Evolutionary conservation across 129 eudicot species (phyloP).

Genomic region (Flaveria ramosissima): DNA sequence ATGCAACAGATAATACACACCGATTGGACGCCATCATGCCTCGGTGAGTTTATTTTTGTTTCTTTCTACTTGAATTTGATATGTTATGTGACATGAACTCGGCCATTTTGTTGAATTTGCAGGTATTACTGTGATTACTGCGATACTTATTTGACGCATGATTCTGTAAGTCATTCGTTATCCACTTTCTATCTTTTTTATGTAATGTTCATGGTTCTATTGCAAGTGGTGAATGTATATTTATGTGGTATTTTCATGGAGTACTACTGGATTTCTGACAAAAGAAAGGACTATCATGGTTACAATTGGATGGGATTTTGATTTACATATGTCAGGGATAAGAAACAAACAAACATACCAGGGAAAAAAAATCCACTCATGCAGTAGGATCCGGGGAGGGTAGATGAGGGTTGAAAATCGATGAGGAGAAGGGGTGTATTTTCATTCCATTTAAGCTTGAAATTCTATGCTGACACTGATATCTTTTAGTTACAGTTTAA

Average conservation of each 20-base stretch:
- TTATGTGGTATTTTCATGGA: neutral
- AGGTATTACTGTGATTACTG: slow-evolving; percentile 93
- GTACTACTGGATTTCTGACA: neutral
- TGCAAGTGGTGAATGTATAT: neutral
- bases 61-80: slow-evolving; percentile 3
- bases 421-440: neutral
- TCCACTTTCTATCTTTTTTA: neutral
- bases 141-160: slow-evolving; percentile 92
- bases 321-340: neutral
- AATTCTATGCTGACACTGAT: neutral
- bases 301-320: neutral
- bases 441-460: neutral
- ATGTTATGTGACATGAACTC: neutral
- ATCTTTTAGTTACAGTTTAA: neutral
- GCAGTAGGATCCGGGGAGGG: too few relatives aligned
- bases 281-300: neutral
- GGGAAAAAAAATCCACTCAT: too few relatives aligned
- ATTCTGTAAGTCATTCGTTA: slow-evolving; percentile 59
- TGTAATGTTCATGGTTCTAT: neutral
- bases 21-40: slow-evolving; percentile 34
- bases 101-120: slow-evolving; percentile 28
- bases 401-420: neutral
- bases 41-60: slow-evolving; percentile 28
- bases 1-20: slow-evolving; percentile 29
- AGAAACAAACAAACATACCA: too few relatives aligned